Evolutionary conservation across 805 yeast species (phyloP).

Genomic region (Wickerhamiella qilinensis): DNA sequence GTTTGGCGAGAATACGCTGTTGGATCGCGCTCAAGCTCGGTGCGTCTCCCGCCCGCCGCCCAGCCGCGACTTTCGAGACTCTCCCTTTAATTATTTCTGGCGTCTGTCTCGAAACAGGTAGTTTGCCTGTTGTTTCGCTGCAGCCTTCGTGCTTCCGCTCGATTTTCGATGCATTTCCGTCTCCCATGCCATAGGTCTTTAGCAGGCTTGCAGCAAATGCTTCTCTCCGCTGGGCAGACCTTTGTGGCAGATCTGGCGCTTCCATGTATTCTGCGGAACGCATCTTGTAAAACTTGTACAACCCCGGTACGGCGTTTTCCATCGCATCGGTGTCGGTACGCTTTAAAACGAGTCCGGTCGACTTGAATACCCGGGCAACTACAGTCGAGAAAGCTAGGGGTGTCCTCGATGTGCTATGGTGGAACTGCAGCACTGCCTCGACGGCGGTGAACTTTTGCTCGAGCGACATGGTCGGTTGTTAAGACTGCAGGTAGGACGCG

Average conservation of each 20-base stretch:
- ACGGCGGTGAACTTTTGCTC: constrained; percentile 12
- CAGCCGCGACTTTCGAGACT: not conserved
- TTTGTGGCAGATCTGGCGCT: constrained; percentile 8
- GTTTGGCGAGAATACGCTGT: constrained; percentile 20
- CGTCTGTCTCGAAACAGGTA: not conserved
- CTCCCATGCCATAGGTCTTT: no score
- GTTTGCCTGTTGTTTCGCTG: not conserved
- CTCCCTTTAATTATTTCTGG: not conserved
- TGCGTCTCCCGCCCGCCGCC: not conserved
- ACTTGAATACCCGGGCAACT: constrained; percentile 9
- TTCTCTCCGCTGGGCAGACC: constrained; percentile 1
- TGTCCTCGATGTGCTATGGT: constrained; percentile 12
- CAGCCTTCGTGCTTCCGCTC: no score
- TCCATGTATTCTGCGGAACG: constrained; percentile 5
- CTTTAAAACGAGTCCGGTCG: constrained; percentile 11
- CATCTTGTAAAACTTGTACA: constrained; percentile 11
- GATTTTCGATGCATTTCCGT: no score
- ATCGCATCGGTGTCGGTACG: constrained; percentile 12
- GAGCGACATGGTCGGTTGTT: constrained; percentile 4
- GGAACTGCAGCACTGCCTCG: constrained; percentile 13
- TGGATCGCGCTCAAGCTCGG: constrained; percentile 7
- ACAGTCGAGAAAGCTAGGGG: constrained; percentile 13
- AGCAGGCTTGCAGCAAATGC: not conserved
- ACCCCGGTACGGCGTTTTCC: constrained; percentile 12
- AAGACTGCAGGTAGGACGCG: not conserved